Evolutionary conservation across 768 basidiomycete species (phyloP).

Genomic region (Gyrodon lividus): DNA sequence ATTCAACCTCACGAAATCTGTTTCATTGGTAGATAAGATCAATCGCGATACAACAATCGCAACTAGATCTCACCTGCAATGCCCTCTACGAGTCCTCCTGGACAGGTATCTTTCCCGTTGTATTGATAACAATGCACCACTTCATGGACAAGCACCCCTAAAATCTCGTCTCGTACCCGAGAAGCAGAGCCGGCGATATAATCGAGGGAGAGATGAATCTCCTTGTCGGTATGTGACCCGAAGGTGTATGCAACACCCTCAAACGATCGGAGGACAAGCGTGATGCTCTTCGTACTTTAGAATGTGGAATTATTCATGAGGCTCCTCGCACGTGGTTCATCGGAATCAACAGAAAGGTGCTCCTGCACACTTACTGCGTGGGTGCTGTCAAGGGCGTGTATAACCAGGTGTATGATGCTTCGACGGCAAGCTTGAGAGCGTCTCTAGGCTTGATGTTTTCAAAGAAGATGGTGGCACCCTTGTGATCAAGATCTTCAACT

Average conservation of each 20-base stretch:
- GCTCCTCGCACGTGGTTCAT: neutral
- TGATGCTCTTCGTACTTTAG: conserved; percentile 50
- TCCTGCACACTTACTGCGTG: conserved; percentile 40
- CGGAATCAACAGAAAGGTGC: neutral
- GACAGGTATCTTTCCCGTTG: conserved; percentile 57
- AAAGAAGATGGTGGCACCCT: conserved; percentile 58
- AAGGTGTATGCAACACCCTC: conserved; percentile 69
- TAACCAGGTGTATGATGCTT: conserved; percentile 39
- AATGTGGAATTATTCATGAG: conserved; percentile 6
- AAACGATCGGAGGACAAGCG: conserved; percentile 63
- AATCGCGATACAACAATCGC: neutral
- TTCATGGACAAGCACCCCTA: conserved; percentile 72
- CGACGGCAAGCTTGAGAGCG: conserved; percentile 37
- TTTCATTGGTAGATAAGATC: neutral
- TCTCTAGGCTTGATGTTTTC: conserved; percentile 44
- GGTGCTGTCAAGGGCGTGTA: conserved; percentile 47
- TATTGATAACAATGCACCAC: conserved; percentile 80
- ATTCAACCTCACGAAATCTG: conserved; percentile 71
- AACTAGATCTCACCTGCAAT: conserved; percentile 59
- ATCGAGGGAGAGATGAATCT: conserved; percentile 70
- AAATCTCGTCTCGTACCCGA: conserved; percentile 57
- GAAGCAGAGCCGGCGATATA: conserved; percentile 49
- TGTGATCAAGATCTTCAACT: conserved; percentile 58
- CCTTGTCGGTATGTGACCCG: conserved; percentile 59
- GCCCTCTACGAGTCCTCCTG: conserved; percentile 75